phyloP scores from a whole-genome alignment of 345 rosid genomes.

The Physaria fendleri region DNA sequence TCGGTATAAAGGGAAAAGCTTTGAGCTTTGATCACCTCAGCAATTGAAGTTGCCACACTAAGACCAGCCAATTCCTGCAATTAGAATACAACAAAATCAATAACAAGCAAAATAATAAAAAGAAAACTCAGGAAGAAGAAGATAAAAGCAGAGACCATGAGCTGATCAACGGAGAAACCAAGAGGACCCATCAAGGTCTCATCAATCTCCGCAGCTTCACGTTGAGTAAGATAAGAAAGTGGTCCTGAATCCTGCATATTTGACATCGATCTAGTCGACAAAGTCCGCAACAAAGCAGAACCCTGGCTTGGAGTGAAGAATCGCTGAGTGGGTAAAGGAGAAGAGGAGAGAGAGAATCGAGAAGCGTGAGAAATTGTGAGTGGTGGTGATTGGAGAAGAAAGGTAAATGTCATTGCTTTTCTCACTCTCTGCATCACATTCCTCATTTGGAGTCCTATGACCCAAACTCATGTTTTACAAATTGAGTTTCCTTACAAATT shows the following conservation, averaged over 20 bases:
- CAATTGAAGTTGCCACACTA: conserved; percentile 79
- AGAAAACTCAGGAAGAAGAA: background rate
- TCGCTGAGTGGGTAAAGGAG: background rate
- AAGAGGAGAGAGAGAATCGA: conserved; percentile 4
- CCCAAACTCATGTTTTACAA: too few relatives aligned
- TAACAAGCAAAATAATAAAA: background rate
- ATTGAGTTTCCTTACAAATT: too few relatives aligned
- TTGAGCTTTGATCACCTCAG: conserved; percentile 52
- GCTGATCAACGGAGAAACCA: conserved; percentile 85
- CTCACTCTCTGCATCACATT: too few relatives aligned
- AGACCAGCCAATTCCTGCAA: conserved; percentile 93
- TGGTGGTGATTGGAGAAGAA: conserved; percentile 32
- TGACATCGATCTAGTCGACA: conserved; percentile 25
- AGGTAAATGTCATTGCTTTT: conserved; percentile 49
- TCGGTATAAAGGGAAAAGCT: background rate
- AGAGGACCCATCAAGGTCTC: conserved; percentile 94
- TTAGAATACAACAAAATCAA: background rate
- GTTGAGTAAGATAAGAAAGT: conserved; percentile 63
- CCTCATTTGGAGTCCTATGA: too few relatives aligned
- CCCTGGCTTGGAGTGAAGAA: conserved; percentile 15
- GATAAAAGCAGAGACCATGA: conserved; percentile 49
- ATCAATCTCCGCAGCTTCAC: conserved; percentile 76
- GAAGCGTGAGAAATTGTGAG: conserved; percentile 13
- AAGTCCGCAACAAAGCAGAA: too few relatives aligned
- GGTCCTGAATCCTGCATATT: conserved; percentile 37